Percentiles rank a stretch among this genome's conserved stretches.
Evolutionary conservation across 2,329 filamentous ascomycete species (phyloP).

Genomic region (Colletotrichum magnum): DNA sequence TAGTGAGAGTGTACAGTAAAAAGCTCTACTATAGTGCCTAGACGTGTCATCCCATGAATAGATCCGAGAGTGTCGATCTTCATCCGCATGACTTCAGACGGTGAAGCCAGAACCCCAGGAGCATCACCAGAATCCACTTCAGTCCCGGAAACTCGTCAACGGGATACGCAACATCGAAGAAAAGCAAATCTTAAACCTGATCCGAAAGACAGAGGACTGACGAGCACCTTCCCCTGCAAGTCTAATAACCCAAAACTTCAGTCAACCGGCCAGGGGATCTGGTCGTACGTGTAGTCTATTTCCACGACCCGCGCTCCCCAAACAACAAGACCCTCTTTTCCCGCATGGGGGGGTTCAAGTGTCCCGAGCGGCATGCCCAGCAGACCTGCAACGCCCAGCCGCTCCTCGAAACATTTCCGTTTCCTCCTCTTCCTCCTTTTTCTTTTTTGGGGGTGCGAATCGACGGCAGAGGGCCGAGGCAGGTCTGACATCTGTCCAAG

Average conservation of each 20-base stretch:
- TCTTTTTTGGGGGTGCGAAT: no score
- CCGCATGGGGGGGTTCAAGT: not conserved
- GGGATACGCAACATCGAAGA: not conserved
- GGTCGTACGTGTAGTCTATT: not conserved
- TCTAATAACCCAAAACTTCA: no score
- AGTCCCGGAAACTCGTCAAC: not conserved
- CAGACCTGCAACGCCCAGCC: constrained; percentile 13
- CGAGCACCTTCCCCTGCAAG: not conserved
- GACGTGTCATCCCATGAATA: not conserved
- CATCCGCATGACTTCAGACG: not conserved
- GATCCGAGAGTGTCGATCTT: not conserved
- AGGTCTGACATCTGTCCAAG: no score
- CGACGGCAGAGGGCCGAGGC: not conserved
- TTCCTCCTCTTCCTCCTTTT: not conserved
- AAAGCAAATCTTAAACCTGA: not conserved
- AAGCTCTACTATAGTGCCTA: not conserved
- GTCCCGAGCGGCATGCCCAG: not conserved
- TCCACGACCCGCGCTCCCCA: not conserved
- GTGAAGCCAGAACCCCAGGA: not conserved
- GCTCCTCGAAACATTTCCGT: constrained; percentile 13
- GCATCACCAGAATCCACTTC: not conserved
- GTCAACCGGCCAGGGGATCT: no score
- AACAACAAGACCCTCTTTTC: not conserved
- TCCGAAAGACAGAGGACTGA: not conserved
- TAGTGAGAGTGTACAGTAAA: not conserved